A percentile compares a stretch with the other conserved stretches of the same genome.
phyloP scores from a whole-genome alignment of 2,329 filamentous ascomycete species.

The Fusarium nematophilum region DNA sequence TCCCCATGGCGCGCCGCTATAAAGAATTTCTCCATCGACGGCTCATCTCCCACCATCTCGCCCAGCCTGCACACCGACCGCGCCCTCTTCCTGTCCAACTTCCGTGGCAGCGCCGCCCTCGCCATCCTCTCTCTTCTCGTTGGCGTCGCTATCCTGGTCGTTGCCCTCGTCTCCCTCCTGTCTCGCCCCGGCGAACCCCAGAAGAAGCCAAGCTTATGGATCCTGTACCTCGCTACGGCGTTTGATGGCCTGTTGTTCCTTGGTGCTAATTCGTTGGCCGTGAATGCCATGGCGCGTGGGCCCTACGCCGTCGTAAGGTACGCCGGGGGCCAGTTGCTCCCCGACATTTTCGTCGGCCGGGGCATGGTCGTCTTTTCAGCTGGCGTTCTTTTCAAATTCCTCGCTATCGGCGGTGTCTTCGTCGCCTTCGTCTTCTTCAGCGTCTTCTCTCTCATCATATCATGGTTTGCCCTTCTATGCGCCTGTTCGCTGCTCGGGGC shows the following conservation, averaged over 20 bases:
- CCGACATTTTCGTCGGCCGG: conserved; percentile 5
- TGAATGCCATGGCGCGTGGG: conserved; percentile 16
- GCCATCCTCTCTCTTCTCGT: conserved; percentile 16
- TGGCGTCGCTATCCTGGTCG: conserved; percentile 5
- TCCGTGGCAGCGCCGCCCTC: conserved; percentile 16
- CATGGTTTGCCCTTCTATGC: conserved; percentile 13
- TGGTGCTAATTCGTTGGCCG: conserved; percentile 5
- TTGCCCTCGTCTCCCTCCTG: conserved; percentile 8
- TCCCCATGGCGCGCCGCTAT: conserved; percentile 13
- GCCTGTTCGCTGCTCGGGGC: no score
- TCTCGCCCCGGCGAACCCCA: no score
- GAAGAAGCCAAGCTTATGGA: conserved; percentile 7
- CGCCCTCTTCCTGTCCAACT: conserved; percentile 8
- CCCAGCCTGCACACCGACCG: conserved; percentile 6
- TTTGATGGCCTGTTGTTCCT: conserved; percentile 20
- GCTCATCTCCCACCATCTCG: conserved; percentile 1
- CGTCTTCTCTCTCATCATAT: conserved; percentile 11
- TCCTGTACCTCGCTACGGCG: conserved; percentile 14
- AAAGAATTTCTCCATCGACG: conserved; percentile 12
- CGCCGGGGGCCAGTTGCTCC: not conserved
- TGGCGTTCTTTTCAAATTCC: conserved; percentile 20
- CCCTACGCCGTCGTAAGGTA: conserved; percentile 5
- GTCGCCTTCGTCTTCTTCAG: conserved; percentile 15
- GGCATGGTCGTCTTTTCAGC: conserved; percentile 18
- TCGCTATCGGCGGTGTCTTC: conserved; percentile 21